phyloP scores from a whole-genome alignment of 73 alveolate genomes.

The Blepharisma japonicum region DNA sequence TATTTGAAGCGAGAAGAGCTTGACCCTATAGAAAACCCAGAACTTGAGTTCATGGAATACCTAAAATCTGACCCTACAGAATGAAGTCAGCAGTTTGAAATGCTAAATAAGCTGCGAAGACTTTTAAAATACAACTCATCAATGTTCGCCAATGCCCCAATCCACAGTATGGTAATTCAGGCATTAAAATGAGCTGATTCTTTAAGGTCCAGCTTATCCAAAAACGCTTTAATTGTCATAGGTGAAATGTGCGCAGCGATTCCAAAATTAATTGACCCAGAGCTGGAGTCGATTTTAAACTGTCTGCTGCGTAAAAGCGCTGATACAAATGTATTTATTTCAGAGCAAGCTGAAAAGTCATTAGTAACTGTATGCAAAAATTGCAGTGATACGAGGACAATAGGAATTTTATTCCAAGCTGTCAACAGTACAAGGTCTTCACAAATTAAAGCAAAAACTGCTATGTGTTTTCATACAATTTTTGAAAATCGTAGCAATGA shows the following conservation, averaged over 20 bases:
- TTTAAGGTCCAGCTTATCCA: constrained; percentile 35
- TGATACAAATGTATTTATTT: constrained; percentile 39
- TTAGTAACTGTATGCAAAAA: constrained; percentile 33
- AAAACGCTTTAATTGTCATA: constrained; percentile 39
- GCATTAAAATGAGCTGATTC: constrained; percentile 40
- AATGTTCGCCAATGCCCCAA: neutral
- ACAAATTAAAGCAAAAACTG: constrained; percentile 18
- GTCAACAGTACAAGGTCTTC: constrained; percentile 14
- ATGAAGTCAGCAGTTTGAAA: constrained; percentile 6
- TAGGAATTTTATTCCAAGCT: neutral
- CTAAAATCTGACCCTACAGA: neutral
- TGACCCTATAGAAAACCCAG: constrained; percentile 18
- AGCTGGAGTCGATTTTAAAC: constrained; percentile 34
- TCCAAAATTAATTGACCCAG: constrained; percentile 35
- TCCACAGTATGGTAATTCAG: constrained; percentile 22
- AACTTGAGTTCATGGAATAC: neutral
- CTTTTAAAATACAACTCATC: neutral
- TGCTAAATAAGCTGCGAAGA: constrained; percentile 5
- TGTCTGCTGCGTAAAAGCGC: constrained; percentile 34
- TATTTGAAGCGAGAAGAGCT: constrained; percentile 14
- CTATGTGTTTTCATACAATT: neutral
- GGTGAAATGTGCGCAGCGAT: constrained; percentile 41
- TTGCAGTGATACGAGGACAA: constrained; percentile 28
- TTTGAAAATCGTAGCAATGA: neutral
- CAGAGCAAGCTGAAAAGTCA: constrained; percentile 49